Percentiles rank a stretch among this genome's conserved stretches.
These are phyloP conservation scores for Henckelia pumila DNA, from an alignment of 257 asterid genomes.

Conservation along the genomic window DNA sequence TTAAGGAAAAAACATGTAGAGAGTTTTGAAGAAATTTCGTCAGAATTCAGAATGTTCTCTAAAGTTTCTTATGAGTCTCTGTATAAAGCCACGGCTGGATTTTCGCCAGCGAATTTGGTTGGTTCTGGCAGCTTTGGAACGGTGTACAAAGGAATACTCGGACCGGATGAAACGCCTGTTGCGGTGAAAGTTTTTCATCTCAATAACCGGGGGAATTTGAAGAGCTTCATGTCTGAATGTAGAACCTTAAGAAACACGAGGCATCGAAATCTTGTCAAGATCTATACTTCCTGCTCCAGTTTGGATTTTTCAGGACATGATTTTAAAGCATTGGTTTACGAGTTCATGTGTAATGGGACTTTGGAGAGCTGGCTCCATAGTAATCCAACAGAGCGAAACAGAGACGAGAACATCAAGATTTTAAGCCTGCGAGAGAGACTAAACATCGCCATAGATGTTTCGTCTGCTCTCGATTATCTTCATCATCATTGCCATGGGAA, in stretches of 20 bases:
- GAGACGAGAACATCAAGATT: background rate
- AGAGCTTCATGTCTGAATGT: conserved; percentile 34
- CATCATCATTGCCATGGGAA: conserved; percentile 29
- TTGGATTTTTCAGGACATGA: conserved; percentile 31
- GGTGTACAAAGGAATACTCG: conserved; percentile 27
- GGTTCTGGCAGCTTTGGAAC: conserved; percentile 37
- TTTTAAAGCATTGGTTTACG: conserved; percentile 37
- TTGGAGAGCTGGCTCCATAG: conserved; percentile 37
- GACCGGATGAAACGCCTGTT: conserved; percentile 13
- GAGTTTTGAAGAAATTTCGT: background rate
- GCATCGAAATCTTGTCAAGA: conserved; percentile 32
- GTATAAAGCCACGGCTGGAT: conserved; percentile 31
- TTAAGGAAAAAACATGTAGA: conserved; percentile 9
- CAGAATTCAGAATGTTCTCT: conserved; percentile 9
- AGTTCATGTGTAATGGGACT: conserved; percentile 35
- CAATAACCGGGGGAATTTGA: conserved; percentile 15
- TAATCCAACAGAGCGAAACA: background rate
- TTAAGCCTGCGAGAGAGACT: conserved; percentile 16
- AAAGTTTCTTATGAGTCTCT: conserved; percentile 25
- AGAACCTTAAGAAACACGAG: conserved; percentile 29
- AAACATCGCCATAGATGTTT: conserved; percentile 23
- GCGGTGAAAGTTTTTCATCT: conserved; percentile 35
- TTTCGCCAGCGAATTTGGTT: conserved; percentile 29
- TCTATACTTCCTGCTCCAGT: conserved; percentile 23
- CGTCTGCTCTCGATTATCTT: conserved; percentile 29